Evolutionary conservation across 257 asterid species (phyloP), one percentile per base, ranked within the genome.

Genomic region (Jacaranda copaia): DNA sequence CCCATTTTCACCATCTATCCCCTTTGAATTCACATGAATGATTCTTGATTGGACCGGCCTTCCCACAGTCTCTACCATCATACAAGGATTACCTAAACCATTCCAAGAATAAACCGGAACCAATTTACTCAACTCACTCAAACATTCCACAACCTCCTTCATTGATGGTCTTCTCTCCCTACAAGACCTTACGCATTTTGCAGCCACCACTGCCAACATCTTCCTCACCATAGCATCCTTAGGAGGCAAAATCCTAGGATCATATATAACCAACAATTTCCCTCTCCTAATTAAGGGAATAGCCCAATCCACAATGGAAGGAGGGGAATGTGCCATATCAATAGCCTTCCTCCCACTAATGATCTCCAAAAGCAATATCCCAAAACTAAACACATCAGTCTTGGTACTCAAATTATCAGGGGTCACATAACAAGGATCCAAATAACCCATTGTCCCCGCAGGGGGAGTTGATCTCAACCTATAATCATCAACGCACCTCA

Each of bases 401-500:
- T 92, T 93, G 3, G 96, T 88, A 73, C 98, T 93, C 62, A 93
- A 70, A 80, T 87, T 89, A 70, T 90, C 98, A 40, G 98, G 97
- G 42, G 98, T 93, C 6, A 93, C 96, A 81, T 93, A 93, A 77
- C 92, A 79, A n/a, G 98, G 98, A 79, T 93, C 98, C 62, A 93
- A 77, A 83, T 93, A 93, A 0, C 98, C 98, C 96, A 93, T 90
- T 18, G 98, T 93, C 55, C 98, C 97, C 0, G 98, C 98, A n/a
- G 98, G 98, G 0, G 98, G 98, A 69, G 97, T 92, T 25, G 97
- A 91, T 81, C 87, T 89, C 77, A 91, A 73, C 73, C 89, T 85
- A 70, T 51, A 88, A 80, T 87, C 91, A 81, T 93, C 96, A 38
- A 82, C 90, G 77, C 98, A 90, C 74, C 95, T 79, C 73, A 93